These are phyloP conservation scores for Solanum phureja DNA, from an alignment of 257 asterid genomes.

Conservation along the genomic window DNA sequence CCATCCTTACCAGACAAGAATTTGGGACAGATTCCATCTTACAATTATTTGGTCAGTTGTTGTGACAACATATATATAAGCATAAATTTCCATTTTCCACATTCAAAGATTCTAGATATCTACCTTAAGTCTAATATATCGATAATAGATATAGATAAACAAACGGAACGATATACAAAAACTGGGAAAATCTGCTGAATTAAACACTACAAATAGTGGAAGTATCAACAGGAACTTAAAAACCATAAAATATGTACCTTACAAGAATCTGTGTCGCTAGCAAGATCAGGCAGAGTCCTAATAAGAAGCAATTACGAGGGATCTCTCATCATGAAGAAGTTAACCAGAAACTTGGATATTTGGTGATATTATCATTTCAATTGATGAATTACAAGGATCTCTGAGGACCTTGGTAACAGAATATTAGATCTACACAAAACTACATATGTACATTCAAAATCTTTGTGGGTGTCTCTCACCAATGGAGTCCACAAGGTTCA, in stretches of 20 bases:
- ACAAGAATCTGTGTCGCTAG: background rate
- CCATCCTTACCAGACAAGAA: background rate
- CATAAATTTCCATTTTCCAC: background rate
- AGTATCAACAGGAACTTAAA: background rate
- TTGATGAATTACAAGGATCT: background rate
- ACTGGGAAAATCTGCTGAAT: background rate
- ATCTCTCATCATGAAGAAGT: background rate
- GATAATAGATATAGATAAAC: background rate
- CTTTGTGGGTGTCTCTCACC: background rate
- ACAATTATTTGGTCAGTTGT: background rate
- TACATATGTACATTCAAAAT: conserved; percentile 4
- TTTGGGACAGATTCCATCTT: background rate
- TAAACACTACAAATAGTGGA: background rate
- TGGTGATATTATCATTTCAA: background rate
- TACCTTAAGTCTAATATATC: background rate
- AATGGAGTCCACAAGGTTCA: background rate
- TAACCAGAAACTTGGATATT: background rate
- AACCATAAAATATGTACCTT: background rate
- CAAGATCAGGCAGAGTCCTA: background rate
- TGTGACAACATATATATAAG: background rate
- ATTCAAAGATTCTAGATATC: background rate
- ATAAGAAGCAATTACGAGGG: background rate
- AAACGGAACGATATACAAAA: background rate
- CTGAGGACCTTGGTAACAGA: background rate
- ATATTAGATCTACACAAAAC: conserved; percentile 1